A percentile compares a stretch with the other conserved stretches of the same genome.
Evolutionary conservation across 805 yeast genomes (phyloP).

Genomic region (Komagataella populi): DNA sequence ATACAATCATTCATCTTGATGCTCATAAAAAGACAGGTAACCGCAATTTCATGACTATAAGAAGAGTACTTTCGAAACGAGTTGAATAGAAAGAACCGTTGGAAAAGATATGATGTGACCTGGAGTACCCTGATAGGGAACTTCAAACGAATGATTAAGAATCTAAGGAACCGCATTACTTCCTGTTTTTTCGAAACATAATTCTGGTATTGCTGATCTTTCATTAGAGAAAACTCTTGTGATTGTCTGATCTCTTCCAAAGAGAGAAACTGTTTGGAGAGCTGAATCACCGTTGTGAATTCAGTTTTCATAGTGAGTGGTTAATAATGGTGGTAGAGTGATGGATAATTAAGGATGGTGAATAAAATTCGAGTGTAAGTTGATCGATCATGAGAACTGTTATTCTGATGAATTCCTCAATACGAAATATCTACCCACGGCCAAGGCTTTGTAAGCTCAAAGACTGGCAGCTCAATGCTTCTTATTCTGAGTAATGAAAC

Average conservation of each 20-base stretch:
- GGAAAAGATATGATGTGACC: conserved; percentile 60
- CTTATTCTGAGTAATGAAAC: not conserved
- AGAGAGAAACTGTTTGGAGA: conserved; percentile 20
- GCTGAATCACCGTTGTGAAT: conserved; percentile 9
- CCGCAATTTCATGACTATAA: conserved; percentile 44
- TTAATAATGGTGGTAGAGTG: not conserved
- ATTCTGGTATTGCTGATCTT: conserved; percentile 7
- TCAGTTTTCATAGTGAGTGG: not conserved
- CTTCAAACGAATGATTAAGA: conserved; percentile 36
- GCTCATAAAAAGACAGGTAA: conserved; percentile 58
- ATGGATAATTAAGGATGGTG: not conserved
- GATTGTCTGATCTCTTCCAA: conserved; percentile 13
- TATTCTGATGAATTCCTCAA: too few species aligned
- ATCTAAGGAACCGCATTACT: conserved; percentile 39
- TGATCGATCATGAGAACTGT: not conserved
- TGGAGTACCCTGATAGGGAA: conserved; percentile 62
- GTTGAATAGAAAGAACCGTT: conserved; percentile 56
- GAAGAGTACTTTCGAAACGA: conserved; percentile 33
- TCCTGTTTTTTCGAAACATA: conserved; percentile 16
- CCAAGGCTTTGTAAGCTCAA: not conserved
- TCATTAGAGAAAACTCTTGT: conserved; percentile 6
- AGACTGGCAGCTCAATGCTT: not conserved
- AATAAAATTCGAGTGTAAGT: not conserved
- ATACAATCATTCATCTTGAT: conserved; percentile 76
- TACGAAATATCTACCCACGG: not conserved